Evolutionary conservation across 257 asterid genomes (phyloP), one percentile per base, ranked within the genome.

Genomic region (Penstemon barbatus): DNA sequence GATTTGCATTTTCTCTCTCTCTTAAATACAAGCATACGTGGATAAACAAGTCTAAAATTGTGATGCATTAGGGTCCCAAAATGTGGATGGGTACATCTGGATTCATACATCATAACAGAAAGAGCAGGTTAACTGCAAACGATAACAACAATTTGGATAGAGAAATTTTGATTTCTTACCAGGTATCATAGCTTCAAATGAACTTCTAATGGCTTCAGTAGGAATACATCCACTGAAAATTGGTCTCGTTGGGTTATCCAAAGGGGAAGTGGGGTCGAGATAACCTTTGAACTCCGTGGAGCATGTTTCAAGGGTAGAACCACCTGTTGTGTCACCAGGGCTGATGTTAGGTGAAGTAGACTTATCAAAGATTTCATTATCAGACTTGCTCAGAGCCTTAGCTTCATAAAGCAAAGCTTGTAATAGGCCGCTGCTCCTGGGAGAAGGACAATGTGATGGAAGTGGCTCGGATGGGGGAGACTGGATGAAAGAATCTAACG

Each of bases 361-460:
- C 81, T 66, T 81, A 45, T 71, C 79, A 75, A 67, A 77, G 55
- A 74, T 48, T 10, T 74, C 83, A 74, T 81, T 65, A 72, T 71
- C 81, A 33, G 81, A 73, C 79, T 79, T 79, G 36, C 82, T 75
- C 67, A 75, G 73, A 65, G 80, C 48, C 73, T 79, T 85, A 36
- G 89, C 80, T 77, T 84, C 90, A 63, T 86, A 77, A 18, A 87
- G 73, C 71, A 87, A 81, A 77, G 82, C 87, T 74, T 87, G 88
- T 58, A 87, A 76, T 44, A 87, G 90, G 75, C 90, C 94, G 75
- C 85, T 84, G 76, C 88, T 79, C 52, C 88, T 74, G 6, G 87
- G 87, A 41, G 88, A 74, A 79, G 77, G 78, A 71, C 87, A 75
- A 56, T 75, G 71, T 46, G 84, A 70, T 37, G 81, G 78, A 15